Evolutionary conservation across 805 yeast genomes (phyloP), one percentile per base, ranked within the genome.

Genomic region (Starmerella bacillaris): DNA sequence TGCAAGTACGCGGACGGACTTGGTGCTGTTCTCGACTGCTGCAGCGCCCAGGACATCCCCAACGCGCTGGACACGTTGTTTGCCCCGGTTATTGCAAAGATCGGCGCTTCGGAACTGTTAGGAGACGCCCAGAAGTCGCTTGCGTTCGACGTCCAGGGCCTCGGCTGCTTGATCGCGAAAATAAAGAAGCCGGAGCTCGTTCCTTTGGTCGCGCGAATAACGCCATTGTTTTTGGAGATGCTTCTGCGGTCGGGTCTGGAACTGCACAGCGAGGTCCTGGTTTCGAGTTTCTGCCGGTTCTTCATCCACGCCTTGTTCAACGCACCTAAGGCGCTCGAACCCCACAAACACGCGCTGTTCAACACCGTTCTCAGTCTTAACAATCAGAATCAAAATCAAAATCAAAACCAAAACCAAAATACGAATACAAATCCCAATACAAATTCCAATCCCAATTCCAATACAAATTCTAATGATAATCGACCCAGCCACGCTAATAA

Each of bases 1-100:
- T 72, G 71, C 50, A 92, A 84, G 51, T 67, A 84, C 33, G 72
- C 84, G 14, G 92, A 84, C 53, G 98, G 96, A 24, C 64, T 89
- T 40, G 84, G 92, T 4, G 79, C 82, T 43, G 77, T 89, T 29
- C 64, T 89, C 33, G 24, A 43, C 41, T n/a, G n/a, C n/a, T n/a
- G n/a, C n/a, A n/a, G n/a, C n/a, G n/a, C n/a, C n/a, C n/a, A n/a
- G n/a, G 33, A 39, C 31, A 41, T 58, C 43, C 54, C 49, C 37
- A 39, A 33, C 14, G 16, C 11, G 22, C 65, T 77, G 35, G 84
- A 89, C 1, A 86, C 79, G 48, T 70, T 73, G 36, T 63, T 82
- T 41, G 93, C 79, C 48, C 60, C 78, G 7, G 55, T 79, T 34
- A 65, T 74, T 36, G 63, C 64, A 30, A 65, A 72, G 6, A 65